Evolutionary conservation across 2,329 filamentous ascomycete species (phyloP).

Genomic region (Coniella vitis): DNA sequence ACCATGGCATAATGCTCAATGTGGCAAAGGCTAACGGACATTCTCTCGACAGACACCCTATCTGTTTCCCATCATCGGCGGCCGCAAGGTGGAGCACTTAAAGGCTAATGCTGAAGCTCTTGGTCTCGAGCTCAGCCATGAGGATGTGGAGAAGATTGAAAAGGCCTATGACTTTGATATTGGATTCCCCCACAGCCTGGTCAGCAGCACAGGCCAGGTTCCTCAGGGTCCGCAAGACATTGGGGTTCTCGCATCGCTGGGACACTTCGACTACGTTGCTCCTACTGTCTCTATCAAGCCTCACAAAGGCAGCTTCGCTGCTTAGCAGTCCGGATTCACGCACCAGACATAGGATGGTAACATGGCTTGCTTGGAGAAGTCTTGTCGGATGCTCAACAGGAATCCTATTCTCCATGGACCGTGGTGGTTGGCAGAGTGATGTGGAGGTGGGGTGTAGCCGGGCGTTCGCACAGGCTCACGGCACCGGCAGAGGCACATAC

Average conservation of each 20-base stretch:
- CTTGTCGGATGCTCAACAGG: no score
- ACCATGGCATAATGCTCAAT: not conserved
- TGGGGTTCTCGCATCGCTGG: slow-evolving; percentile 39
- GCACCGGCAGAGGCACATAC: no score
- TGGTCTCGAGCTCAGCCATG: slow-evolving; percentile 47
- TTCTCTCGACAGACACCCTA: slow-evolving; percentile 42
- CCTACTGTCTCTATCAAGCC: slow-evolving; percentile 20
- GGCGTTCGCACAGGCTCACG: no score
- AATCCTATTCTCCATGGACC: no score
- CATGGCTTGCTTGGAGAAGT: no score
- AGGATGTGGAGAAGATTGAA: slow-evolving; percentile 64
- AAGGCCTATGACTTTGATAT: slow-evolving; percentile 52
- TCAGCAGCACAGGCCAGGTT: slow-evolving; percentile 34
- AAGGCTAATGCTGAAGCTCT: slow-evolving; percentile 64
- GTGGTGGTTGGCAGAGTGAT: no score
- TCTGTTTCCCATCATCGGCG: slow-evolving; percentile 68
- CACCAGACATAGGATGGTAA: no score
- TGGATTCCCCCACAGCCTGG: slow-evolving; percentile 60
- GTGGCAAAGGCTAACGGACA: not conserved
- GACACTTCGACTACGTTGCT: slow-evolving; percentile 44
- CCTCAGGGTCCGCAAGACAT: slow-evolving; percentile 34
- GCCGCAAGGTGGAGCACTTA: slow-evolving; percentile 62
- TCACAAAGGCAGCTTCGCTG: not conserved
- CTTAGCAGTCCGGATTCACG: no score
- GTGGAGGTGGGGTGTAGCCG: no score